phyloP scores from a whole-genome alignment of 2,329 filamentous ascomycete species.

The Aspergillus aculeatinus region DNA sequence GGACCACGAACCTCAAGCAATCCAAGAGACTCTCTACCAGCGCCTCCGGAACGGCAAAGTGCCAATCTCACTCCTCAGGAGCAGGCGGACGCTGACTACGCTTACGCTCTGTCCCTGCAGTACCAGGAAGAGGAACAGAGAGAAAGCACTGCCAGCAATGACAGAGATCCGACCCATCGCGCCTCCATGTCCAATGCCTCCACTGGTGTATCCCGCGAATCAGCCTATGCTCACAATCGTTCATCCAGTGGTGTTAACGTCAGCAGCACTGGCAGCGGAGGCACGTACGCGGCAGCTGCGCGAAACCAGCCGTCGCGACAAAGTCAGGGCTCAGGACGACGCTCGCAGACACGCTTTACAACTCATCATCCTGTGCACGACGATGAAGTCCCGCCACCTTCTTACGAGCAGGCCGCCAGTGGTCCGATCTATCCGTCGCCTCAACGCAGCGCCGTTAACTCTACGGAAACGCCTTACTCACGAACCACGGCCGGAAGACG shows the following conservation, averaged over 20 bases:
- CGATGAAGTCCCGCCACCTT: constrained; percentile 60
- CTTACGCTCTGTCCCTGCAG: constrained; percentile 85
- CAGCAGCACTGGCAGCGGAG: constrained; percentile 2
- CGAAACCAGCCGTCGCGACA: constrained; percentile 26
- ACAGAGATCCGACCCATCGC: constrained; percentile 39
- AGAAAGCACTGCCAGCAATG: constrained; percentile 66
- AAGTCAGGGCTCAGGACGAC: constrained; percentile 17
- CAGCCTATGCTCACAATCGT: constrained; percentile 12
- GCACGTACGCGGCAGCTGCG: constrained; percentile 15
- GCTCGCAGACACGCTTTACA: constrained; percentile 18
- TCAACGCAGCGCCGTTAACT: constrained; percentile 33
- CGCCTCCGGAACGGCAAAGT: constrained; percentile 15
- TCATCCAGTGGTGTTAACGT: constrained; percentile 25
- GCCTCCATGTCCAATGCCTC: constrained; percentile 23
- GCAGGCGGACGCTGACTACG: constrained; percentile 69
- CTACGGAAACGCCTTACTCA: constrained; percentile 28
- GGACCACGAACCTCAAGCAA: constrained; percentile 30
- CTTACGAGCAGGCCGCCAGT: constrained; percentile 64
- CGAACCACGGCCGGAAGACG: constrained; percentile 20
- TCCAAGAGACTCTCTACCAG: constrained; percentile 8
- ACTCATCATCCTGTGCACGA: constrained; percentile 36
- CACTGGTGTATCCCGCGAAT: constrained; percentile 15
- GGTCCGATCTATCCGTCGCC: constrained; percentile 57
- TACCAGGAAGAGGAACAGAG: constrained; percentile 89
- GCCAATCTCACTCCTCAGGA: constrained; percentile 54